Conservation (phyloP, 306 rosid genomes). For the Mimosa pudica region DNA sequence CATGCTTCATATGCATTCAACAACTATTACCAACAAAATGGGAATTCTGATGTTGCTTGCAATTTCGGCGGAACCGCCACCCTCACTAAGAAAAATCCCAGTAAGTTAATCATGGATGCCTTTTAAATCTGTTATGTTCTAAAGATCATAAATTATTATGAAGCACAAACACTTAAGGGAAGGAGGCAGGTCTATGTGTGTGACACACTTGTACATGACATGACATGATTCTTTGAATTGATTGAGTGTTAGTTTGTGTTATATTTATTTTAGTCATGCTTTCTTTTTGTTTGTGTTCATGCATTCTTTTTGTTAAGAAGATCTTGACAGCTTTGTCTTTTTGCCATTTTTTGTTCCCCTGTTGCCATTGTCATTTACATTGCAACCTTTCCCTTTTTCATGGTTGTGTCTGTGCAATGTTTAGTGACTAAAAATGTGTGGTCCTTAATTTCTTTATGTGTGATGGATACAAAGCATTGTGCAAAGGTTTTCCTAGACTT, state of each 20-base stretch:
- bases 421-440: constrained; percentile 8
- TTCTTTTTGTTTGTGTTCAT: neutral
- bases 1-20: constrained; percentile 97
- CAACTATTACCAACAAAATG: constrained; percentile 74
- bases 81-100: constrained; percentile 63
- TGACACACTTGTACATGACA: neutral
- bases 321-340: constrained; percentile 5
- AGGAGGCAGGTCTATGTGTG: neutral
- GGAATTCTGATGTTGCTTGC: constrained; percentile 94
- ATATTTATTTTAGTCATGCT: neutral
- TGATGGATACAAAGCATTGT: constrained; percentile 2
- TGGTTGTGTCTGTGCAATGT: constrained; percentile 6
- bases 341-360: neutral
- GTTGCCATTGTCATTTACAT: neutral
- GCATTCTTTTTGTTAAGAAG: neutral
- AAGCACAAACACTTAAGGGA: neutral
- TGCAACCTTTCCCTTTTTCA: constrained; percentile 21
- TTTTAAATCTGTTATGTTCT: neutral
- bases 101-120: constrained; percentile 36
- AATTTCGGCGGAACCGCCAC: constrained; percentile 91
- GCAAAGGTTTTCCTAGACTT: constrained; percentile 23
- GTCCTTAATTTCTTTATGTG: constrained; percentile 22
- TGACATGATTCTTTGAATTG: neutral
- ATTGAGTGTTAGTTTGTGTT: neutral
- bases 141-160: neutral